phyloP scores from a whole-genome alignment of 345 rosid species.

The Boechera stricta region DNA sequence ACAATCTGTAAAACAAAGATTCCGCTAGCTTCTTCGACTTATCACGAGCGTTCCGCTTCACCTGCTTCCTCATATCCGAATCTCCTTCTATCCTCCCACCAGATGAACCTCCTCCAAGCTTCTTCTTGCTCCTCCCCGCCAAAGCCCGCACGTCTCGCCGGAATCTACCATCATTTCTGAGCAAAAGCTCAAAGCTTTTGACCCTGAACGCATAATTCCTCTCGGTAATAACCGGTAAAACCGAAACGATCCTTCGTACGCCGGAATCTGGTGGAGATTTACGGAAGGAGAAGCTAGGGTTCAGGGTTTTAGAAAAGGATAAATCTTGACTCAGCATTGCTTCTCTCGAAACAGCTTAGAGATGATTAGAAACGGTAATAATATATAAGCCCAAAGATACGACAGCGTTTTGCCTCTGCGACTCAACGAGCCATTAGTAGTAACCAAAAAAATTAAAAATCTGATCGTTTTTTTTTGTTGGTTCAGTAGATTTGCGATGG shows the following conservation, averaged over 20 bases:
- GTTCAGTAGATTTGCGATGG: constrained; percentile 46
- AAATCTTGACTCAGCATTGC: constrained; percentile 56
- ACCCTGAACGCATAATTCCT: constrained; percentile 19
- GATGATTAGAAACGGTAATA: not conserved
- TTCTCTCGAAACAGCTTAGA: constrained; percentile 16
- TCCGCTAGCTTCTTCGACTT: constrained; percentile 60
- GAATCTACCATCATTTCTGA: constrained; percentile 39
- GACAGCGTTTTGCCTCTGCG: constrained; percentile 17
- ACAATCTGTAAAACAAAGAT: constrained; percentile 65
- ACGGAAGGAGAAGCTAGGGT: constrained; percentile 49
- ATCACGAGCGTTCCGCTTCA: constrained; percentile 54
- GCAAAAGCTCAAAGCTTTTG: constrained; percentile 38
- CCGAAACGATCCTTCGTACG: constrained; percentile 29
- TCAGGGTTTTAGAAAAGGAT: constrained; percentile 78
- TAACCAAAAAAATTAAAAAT: not conserved
- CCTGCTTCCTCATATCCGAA: constrained; percentile 53
- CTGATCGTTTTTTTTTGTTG: not conserved
- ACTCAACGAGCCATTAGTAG: not conserved
- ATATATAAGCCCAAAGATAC: constrained; percentile 14
- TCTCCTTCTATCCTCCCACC: constrained; percentile 67
- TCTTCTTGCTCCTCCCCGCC: constrained; percentile 90
- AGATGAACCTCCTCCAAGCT: constrained; percentile 63
- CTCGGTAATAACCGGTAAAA: constrained; percentile 15
- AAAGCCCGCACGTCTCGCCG: constrained; percentile 60
- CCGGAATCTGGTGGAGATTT: constrained; percentile 38